A percentile compares a stretch with the other conserved stretches of the same genome.
Conservation (phyloP, 495 filamentous ascomycete genomes). For the Acidomyces sp. region DNA sequence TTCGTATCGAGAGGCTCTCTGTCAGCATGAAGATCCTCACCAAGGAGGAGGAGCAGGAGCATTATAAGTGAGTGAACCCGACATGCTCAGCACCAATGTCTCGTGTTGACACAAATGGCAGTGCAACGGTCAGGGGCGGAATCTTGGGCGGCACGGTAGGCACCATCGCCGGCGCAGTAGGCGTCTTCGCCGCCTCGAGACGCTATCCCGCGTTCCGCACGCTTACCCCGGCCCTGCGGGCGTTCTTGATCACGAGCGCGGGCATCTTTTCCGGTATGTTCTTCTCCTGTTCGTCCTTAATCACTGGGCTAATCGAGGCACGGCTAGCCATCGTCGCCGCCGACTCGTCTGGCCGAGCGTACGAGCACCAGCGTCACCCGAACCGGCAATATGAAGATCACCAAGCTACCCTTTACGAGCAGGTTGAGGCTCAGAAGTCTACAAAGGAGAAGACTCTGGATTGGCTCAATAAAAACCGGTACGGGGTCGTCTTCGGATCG, state of each 20-base stretch:
- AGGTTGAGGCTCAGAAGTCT: constrained; percentile 40
- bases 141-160: constrained; percentile 54
- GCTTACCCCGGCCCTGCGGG: constrained; percentile 75
- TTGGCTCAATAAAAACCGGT: constrained; percentile 67
- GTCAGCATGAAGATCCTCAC: constrained; percentile 81
- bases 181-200: constrained; percentile 45
- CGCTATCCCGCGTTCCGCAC: constrained; percentile 61
- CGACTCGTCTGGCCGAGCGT: constrained; percentile 62
- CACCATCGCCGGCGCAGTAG: constrained; percentile 44
- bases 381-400: constrained; percentile 53
- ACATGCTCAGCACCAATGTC: background rate
- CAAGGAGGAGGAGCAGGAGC: constrained; percentile 71
- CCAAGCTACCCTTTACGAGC: constrained; percentile 36
- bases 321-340: constrained; percentile 70
- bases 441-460: constrained; percentile 41
- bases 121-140: constrained; percentile 67
- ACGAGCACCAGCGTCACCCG: constrained; percentile 56
- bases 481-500: constrained; percentile 70
- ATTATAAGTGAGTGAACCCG: constrained; percentile 38
- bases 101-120: constrained; percentile 46
- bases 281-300: no score
- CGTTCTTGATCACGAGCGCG: constrained; percentile 74
- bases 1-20: background rate
- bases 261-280: constrained; percentile 62
- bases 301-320: no score